Evolutionary conservation across 768 basidiomycete genomes (phyloP).

Genomic region (Hygrocybe coccinea): DNA sequence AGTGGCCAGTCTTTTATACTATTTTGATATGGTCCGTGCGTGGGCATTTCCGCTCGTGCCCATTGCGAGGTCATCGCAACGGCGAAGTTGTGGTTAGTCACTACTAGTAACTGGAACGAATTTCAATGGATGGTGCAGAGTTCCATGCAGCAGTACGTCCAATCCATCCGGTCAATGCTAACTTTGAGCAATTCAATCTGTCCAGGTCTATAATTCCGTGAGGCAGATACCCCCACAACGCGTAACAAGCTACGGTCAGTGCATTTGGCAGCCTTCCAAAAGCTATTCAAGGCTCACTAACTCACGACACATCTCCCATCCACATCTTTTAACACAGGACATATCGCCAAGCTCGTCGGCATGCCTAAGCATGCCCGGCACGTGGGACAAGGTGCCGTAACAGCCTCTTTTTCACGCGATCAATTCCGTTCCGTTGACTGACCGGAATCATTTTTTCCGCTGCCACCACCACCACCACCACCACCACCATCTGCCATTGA

Average conservation of each 20-base stretch:
- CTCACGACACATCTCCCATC: too few species aligned
- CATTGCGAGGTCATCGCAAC: too few species aligned
- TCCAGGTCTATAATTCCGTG: constrained; percentile 68
- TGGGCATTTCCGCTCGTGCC: not conserved
- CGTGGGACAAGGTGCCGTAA: constrained; percentile 67
- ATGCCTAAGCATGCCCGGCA: constrained; percentile 77
- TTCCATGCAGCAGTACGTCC: constrained; percentile 34
- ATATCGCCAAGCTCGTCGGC: constrained; percentile 74
- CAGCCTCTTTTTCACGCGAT: not conserved
- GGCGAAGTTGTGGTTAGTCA: too few species aligned
- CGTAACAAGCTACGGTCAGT: constrained; percentile 82
- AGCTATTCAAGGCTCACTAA: too few species aligned
- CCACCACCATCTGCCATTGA: not conserved
- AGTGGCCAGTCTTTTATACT: constrained; percentile 29
- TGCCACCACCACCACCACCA: too few species aligned
- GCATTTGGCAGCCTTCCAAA: constrained; percentile 6
- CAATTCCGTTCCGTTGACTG: not conserved
- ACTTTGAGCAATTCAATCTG: not conserved
- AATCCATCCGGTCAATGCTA: not conserved
- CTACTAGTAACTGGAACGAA: too few species aligned
- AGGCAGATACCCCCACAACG: constrained; percentile 61
- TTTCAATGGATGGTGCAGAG: constrained; percentile 19
- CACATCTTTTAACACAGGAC: too few species aligned
- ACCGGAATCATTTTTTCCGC: too few species aligned
- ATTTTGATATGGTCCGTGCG: constrained; percentile 34